These are phyloP conservation scores for Scenedesmus sp. DNA, from an alignment of 163 green algal species.

Conservation along the genomic window DNA sequence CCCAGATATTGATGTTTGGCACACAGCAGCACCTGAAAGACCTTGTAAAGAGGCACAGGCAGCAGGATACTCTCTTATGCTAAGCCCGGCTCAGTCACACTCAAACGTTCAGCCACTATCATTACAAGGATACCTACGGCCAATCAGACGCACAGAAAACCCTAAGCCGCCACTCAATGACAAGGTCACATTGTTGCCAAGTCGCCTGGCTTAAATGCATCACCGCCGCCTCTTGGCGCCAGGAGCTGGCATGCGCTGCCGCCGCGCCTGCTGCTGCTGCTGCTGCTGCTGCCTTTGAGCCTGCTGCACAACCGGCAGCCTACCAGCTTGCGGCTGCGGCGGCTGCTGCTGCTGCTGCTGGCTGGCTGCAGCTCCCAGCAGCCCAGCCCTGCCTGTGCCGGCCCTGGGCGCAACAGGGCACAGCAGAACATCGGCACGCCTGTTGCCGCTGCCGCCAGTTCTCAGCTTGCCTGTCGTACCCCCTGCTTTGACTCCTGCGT, in stretches of 20 bases:
- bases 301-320: not conserved
- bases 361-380: not conserved
- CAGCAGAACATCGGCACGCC: not conserved
- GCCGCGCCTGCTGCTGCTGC: not conserved
- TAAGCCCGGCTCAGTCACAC: too few relatives aligned
- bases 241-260: not conserved
- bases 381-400: not conserved
- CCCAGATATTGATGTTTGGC: too few relatives aligned
- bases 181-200: not conserved
- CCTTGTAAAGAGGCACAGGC: too few relatives aligned
- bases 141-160: not conserved
- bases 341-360: slow-evolving; percentile 28
- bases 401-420: slow-evolving; percentile 21
- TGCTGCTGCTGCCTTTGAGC: not conserved
- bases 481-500: not conserved
- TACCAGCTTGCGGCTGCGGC: not conserved
- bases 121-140: too few relatives aligned
- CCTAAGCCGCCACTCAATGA: not conserved
- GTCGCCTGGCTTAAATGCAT: not conserved
- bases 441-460: not conserved
- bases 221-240: not conserved
- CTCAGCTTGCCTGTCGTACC: not conserved
- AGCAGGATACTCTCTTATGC: too few relatives aligned
- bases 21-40: too few relatives aligned
- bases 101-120: too few relatives aligned